These are phyloP conservation scores for Potentilla sterilis DNA, from an alignment of 306 rosid genomes.

Conservation along the genomic window DNA sequence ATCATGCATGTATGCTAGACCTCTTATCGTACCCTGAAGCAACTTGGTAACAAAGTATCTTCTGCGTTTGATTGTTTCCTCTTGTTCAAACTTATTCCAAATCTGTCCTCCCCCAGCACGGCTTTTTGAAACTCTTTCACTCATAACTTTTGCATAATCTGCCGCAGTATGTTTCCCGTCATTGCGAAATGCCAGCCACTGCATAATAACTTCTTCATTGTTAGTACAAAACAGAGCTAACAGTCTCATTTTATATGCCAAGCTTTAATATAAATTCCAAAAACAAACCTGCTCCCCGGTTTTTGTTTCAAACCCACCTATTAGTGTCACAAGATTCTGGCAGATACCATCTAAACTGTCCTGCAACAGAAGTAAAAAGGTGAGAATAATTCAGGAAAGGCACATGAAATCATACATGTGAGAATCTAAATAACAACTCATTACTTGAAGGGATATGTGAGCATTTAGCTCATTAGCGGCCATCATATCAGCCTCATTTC, in stretches of 20 bases:
- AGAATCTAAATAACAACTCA: slow-evolving; percentile 16
- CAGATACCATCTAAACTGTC: slow-evolving; percentile 48
- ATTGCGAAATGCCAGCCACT: slow-evolving; percentile 99
- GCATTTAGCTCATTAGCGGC: slow-evolving; percentile 94
- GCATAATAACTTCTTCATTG: slow-evolving; percentile 25
- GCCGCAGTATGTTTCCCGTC: slow-evolving; percentile 83
- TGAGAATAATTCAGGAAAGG: not conserved
- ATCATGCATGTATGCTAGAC: slow-evolving; percentile 75
- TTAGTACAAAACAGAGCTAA: slow-evolving; percentile 14
- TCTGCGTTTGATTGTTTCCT: slow-evolving; percentile 50
- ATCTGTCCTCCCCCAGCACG: slow-evolving; percentile 34
- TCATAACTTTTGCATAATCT: slow-evolving; percentile 71
- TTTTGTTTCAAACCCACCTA: slow-evolving; percentile 90
- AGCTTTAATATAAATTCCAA: slow-evolving; percentile 13
- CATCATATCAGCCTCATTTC: slow-evolving; percentile 88
- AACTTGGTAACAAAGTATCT: slow-evolving; percentile 54
- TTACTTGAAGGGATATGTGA: slow-evolving; percentile 80
- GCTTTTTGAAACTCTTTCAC: slow-evolving; percentile 60
- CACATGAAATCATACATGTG: slow-evolving; percentile 8
- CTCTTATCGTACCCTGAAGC: slow-evolving; percentile 80
- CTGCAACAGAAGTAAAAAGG: slow-evolving; percentile 37
- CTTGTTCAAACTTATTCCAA: slow-evolving; percentile 78
- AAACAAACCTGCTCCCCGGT: slow-evolving; percentile 90
- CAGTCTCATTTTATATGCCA: slow-evolving; percentile 6
- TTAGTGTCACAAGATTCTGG: slow-evolving; percentile 61